Evolutionary conservation across 768 basidiomycete species (phyloP).

Genomic region (Hortiboletus campestris): DNA sequence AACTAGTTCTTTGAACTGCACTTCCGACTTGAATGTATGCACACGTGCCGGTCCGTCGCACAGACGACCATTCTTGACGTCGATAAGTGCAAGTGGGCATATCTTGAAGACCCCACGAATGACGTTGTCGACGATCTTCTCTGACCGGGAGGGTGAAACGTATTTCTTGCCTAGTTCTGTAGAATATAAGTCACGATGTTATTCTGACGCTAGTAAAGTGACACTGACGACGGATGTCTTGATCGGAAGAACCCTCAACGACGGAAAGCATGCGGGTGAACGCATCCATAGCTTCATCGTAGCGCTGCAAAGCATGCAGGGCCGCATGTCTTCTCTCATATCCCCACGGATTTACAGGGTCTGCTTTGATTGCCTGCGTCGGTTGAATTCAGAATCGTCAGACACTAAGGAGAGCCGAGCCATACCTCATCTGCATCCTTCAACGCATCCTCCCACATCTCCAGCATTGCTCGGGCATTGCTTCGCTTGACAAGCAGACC

Average conservation of each 20-base stretch:
- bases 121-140: neutral
- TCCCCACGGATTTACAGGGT: neutral
- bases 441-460: conserved; percentile 8
- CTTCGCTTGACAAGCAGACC: conserved; percentile 10
- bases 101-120: neutral
- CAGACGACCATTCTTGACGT: neutral
- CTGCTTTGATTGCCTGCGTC: neutral
- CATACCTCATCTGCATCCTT: conserved; percentile 12
- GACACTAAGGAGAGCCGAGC: rapidly evolving
- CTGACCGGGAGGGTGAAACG: neutral
- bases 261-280: conserved; percentile 2
- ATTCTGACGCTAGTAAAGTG: rapidly evolving
- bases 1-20: neutral
- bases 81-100: neutral
- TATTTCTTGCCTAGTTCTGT: neutral
- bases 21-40: neutral
- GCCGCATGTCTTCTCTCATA: conserved; percentile 3
- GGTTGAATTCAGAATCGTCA: neutral
- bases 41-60: neutral
- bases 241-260: neutral
- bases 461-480: neutral
- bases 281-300: neutral
- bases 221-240: neutral
- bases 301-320: neutral
- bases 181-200: neutral